phyloP scores from a whole-genome alignment of 495 filamentous ascomycete genomes.

The Podospora sp. region DNA sequence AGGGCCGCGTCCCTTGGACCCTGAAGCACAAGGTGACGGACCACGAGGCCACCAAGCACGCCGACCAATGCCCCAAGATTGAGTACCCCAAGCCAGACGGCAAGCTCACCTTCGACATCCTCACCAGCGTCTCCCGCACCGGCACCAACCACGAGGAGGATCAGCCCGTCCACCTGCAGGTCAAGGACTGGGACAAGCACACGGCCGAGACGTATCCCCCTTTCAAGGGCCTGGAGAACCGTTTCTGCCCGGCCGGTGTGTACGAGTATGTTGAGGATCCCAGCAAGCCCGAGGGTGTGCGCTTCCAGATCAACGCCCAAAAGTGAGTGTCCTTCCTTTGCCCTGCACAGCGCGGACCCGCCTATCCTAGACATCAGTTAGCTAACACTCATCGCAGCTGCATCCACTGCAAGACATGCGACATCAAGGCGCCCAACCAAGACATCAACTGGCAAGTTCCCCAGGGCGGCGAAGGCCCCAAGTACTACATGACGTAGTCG shows the following conservation, averaged over 20 bases:
- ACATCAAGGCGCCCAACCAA: constrained; percentile 95
- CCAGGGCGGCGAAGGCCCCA: constrained; percentile 94
- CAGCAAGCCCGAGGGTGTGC: constrained; percentile 76
- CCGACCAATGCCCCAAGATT: constrained; percentile 80
- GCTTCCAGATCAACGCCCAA: constrained; percentile 97
- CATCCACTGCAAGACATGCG: constrained; percentile 99
- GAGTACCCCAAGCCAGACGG: constrained; percentile 97
- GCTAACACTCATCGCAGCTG: constrained; percentile 59
- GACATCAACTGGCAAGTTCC: constrained; percentile 97
- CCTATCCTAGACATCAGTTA: background rate
- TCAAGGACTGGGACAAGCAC: constrained; percentile 92
- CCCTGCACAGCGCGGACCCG: background rate
- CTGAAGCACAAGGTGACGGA: constrained; percentile 79
- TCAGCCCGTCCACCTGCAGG: constrained; percentile 93
- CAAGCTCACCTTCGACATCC: constrained; percentile 89
- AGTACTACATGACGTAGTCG: constrained; percentile 80
- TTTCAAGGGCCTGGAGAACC: constrained; percentile 91
- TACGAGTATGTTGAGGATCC: constrained; percentile 98
- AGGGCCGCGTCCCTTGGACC: constrained; percentile 89
- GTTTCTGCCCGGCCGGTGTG: constrained; percentile 99
- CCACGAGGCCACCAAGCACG: constrained; percentile 75
- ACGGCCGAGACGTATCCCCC: constrained; percentile 76
- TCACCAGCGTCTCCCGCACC: constrained; percentile 90
- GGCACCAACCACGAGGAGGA: constrained; percentile 99
- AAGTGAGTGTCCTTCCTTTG: constrained; percentile 66